phyloP scores from a whole-genome alignment of 2,329 filamentous ascomycete species.

The Rutstroemia sp. region DNA sequence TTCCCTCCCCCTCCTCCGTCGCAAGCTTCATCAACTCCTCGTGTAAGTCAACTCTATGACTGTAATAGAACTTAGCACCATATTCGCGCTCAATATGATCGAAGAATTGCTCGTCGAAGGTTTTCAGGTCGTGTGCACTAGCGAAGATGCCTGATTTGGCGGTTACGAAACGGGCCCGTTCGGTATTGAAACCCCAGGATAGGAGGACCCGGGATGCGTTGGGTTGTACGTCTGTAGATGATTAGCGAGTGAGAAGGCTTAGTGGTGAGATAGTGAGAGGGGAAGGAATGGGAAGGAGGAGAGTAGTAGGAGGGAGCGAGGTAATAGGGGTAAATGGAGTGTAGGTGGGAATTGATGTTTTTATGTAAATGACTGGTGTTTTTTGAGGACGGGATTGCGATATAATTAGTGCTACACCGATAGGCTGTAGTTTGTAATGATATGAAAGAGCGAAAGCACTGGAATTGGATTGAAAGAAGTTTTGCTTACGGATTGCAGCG shows the following conservation, averaged over 20 bases:
- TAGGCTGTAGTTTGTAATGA: too few species aligned
- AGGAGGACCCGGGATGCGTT: conserved; percentile 52
- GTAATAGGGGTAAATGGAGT: too few species aligned
- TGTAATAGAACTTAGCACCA: conserved; percentile 41
- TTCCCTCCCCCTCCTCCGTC: conserved; percentile 32
- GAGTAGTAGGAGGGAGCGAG: too few species aligned
- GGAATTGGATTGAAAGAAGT: not conserved
- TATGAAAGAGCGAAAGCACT: too few species aligned
- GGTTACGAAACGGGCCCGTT: conserved; percentile 32
- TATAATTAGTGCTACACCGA: too few species aligned
- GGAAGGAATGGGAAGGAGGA: too few species aligned
- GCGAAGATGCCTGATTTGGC: conserved; percentile 32
- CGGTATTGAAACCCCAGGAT: conserved; percentile 36
- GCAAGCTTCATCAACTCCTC: conserved; percentile 43
- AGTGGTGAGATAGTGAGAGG: not conserved
- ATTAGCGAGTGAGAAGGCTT: not conserved
- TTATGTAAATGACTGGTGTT: too few species aligned
- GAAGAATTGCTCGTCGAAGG: conserved; percentile 13
- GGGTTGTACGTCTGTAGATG: conserved; percentile 40
- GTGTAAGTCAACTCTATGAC: conserved; percentile 48
- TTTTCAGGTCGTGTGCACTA: conserved; percentile 12
- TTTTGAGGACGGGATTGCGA: too few species aligned
- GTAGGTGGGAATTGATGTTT: too few species aligned
- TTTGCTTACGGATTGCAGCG: conserved; percentile 42
- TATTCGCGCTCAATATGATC: conserved; percentile 11